Evolutionary conservation across 2,329 filamentous ascomycete genomes (phyloP).

Genomic region (Fusarium lyarnte): DNA sequence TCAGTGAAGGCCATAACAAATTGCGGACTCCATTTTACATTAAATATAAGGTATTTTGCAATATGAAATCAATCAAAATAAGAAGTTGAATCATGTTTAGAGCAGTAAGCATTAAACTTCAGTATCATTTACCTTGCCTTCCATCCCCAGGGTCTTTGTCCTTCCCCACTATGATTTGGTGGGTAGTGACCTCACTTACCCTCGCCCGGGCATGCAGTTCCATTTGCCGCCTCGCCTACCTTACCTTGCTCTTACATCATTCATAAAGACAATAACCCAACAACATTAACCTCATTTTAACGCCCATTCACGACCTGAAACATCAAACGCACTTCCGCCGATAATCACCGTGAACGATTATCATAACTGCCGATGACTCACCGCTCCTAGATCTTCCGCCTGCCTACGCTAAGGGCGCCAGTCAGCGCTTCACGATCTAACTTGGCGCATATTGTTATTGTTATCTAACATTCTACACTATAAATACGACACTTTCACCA

Average conservation of each 20-base stretch:
- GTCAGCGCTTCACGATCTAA: conserved; percentile 8
- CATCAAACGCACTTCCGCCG: background rate
- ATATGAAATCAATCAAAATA: background rate
- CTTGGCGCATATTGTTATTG: conserved; percentile 10
- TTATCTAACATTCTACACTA: conserved; percentile 6
- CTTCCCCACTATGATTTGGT: background rate
- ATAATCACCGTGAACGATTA: conserved; percentile 8
- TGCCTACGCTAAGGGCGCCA: background rate
- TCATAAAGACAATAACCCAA: conserved; percentile 15
- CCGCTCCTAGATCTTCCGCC: background rate
- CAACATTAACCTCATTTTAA: conserved; percentile 1
- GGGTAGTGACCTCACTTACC: conserved; percentile 6
- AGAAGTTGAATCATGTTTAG: too few relatives aligned
- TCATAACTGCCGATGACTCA: conserved; percentile 23
- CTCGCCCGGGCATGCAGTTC: background rate
- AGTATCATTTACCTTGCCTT: background rate
- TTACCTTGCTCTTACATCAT: conserved; percentile 33
- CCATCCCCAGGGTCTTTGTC: background rate
- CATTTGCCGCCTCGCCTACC: conserved; percentile 6
- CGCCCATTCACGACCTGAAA: conserved; percentile 9
- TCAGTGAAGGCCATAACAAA: background rate
- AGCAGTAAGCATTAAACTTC: background rate
- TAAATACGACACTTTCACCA: conserved; percentile 5
- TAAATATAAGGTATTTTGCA: too few relatives aligned
- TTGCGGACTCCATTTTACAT: too few relatives aligned